phyloP scores from a whole-genome alignment of 371 early-diverging fungal species.

The Dentiscutata heterogama region DNA sequence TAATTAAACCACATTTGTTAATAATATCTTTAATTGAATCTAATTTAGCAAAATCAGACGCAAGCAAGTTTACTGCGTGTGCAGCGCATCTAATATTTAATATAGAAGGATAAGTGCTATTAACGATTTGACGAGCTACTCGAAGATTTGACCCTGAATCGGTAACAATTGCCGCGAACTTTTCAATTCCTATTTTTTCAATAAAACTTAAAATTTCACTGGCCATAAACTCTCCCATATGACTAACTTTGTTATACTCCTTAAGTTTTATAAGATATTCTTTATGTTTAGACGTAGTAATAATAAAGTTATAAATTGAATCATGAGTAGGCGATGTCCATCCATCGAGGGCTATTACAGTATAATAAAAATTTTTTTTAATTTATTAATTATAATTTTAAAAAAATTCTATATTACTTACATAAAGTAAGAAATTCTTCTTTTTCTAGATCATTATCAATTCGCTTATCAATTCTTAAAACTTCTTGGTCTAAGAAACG shows the following conservation, averaged over 20 bases:
- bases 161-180: not conserved
- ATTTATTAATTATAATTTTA: too few species aligned
- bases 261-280: not conserved
- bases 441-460: not conserved
- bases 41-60: constrained; percentile 1
- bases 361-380: not conserved
- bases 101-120: not conserved
- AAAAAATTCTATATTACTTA: too few species aligned
- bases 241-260: not conserved
- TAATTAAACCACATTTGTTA: not conserved
- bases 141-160: not conserved
- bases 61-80: not conserved
- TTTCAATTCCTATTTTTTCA: not conserved
- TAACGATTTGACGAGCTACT: not conserved
- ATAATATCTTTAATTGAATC: not conserved
- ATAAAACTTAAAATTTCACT: not conserved
- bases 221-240: not conserved
- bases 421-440: not conserved
- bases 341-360: not conserved
- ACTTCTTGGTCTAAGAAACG: not conserved
- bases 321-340: not conserved
- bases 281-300: not conserved
- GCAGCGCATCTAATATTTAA: not conserved
- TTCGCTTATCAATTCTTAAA: not conserved
- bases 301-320: constrained; percentile 12